phyloP scores from a whole-genome alignment of 805 yeast species.

The Teunomyces gatunensis region DNA sequence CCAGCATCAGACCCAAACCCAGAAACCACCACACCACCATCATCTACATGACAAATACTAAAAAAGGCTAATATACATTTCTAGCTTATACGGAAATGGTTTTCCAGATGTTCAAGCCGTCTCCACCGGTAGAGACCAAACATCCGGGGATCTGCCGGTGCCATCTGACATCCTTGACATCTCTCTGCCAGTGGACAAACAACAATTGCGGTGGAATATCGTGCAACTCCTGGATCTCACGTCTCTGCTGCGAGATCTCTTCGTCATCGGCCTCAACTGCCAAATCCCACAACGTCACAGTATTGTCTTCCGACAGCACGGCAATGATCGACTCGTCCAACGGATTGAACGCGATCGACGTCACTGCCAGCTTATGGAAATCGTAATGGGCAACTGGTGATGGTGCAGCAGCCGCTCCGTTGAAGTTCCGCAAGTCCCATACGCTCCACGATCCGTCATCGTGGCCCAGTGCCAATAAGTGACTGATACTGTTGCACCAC shows the following conservation, averaged over 20 bases:
- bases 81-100: constrained; percentile 78
- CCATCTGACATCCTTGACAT: constrained; percentile 98
- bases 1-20: constrained; percentile 9
- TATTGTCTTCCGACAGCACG: constrained; percentile 93
- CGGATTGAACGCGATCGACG: constrained; percentile 93
- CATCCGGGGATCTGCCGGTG: constrained; percentile 96
- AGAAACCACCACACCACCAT: background rate
- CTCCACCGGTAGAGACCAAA: constrained; percentile 90
- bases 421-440: constrained; percentile 92
- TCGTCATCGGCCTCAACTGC: constrained; percentile 99
- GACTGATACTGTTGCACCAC: constrained; percentile 87
- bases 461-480: constrained; percentile 90
- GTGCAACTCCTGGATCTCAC: constrained; percentile 73
- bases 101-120: constrained; percentile 93
- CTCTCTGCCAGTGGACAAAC: constrained; percentile 97
- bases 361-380: constrained; percentile 91
- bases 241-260: constrained; percentile 82
- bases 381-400: constrained; percentile 92
- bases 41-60: background rate
- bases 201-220: constrained; percentile 94
- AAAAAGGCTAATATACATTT: background rate
- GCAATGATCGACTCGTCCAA: constrained; percentile 94
- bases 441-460: constrained; percentile 98
- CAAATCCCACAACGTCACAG: constrained; percentile 96
- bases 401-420: constrained; percentile 49